Conservation (phyloP, 2,329 filamentous ascomycete species). For the Trichoderma sp. region DNA sequence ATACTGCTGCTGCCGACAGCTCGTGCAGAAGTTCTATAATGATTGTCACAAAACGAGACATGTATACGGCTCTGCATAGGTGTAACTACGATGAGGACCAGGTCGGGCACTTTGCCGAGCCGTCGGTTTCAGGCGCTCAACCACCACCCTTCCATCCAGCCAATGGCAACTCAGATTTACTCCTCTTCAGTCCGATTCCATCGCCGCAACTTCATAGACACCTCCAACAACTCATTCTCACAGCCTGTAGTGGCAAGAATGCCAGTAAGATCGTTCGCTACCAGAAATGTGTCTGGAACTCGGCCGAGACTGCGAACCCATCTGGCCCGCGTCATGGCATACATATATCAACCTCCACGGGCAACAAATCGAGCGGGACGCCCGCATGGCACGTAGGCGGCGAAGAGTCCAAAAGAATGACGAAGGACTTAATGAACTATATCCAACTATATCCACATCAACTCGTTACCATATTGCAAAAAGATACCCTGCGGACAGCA, state of each 20-base stretch:
- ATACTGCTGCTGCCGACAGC: not conserved
- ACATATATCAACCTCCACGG: not conserved
- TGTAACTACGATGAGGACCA: not conserved
- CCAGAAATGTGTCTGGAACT: not conserved
- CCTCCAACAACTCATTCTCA: not conserved
- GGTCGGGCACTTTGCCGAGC: not conserved
- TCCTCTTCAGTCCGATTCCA: not conserved
- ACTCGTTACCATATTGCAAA: not conserved
- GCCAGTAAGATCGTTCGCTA: not conserved
- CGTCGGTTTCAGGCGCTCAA: not conserved
- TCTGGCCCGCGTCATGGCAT: not conserved
- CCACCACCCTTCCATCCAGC: not conserved
- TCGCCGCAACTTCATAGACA: not conserved
- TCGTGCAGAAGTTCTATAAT: not conserved
- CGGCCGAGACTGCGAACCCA: not conserved
- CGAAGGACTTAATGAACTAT: not conserved
- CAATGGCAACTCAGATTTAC: not conserved
- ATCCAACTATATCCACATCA: not conserved
- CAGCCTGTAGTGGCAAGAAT: not conserved
- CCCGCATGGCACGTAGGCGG: not conserved
- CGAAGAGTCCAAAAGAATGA: not conserved
- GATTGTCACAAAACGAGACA: not conserved
- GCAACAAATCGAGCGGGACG: not conserved
- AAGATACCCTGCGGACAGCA: not conserved
- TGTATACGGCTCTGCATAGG: not conserved